Percentiles rank a stretch among this genome's conserved stretches.
phyloP scores from a whole-genome alignment of 2,329 filamentous ascomycete species.

The Cryphonectria naterciae region DNA sequence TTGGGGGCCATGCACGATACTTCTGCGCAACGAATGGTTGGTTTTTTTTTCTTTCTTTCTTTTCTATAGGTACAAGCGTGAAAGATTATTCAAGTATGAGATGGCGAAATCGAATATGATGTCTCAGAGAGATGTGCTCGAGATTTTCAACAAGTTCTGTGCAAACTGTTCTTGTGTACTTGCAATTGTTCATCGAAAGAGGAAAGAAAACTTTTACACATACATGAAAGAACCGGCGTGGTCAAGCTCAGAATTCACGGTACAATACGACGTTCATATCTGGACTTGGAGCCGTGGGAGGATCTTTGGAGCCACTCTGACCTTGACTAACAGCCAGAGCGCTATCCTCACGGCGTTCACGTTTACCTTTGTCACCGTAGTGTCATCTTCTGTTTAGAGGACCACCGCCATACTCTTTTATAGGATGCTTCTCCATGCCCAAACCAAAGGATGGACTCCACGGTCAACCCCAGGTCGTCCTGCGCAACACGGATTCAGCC shows the following conservation, averaged over 20 bases:
- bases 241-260: not conserved
- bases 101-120: not conserved
- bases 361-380: constrained; percentile 23
- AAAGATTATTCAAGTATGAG: not conserved
- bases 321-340: not conserved
- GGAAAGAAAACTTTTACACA: not conserved
- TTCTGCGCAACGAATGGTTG: too few relatives aligned
- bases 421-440: constrained; percentile 27
- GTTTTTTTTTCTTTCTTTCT: too few relatives aligned
- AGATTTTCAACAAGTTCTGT: not conserved
- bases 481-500: constrained; percentile 4
- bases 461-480: constrained; percentile 34
- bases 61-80: too few relatives aligned
- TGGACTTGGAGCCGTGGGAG: not conserved
- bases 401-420: constrained; percentile 33
- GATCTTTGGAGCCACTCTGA: constrained; percentile 15
- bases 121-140: not conserved
- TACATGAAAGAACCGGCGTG: not conserved
- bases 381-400: constrained; percentile 33
- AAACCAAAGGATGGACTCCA: constrained; percentile 33
- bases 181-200: too few relatives aligned
- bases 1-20: too few relatives aligned
- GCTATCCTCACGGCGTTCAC: constrained; percentile 5
- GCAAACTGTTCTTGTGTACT: not conserved
- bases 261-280: not conserved